Evolutionary conservation across 2,329 filamentous ascomycete genomes (phyloP).

Genomic region (Tothia fuscella): DNA sequence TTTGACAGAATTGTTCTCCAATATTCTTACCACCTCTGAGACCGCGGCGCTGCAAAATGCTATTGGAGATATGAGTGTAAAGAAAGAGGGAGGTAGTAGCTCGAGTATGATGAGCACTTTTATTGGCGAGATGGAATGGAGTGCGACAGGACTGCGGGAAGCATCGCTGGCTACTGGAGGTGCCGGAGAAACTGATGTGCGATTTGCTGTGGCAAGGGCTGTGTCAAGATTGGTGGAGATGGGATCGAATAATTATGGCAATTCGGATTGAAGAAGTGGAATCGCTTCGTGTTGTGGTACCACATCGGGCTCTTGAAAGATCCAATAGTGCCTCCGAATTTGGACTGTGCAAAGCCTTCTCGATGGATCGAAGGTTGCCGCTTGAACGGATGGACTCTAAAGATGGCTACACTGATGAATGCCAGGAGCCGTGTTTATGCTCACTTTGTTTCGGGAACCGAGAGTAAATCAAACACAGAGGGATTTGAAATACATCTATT

Average conservation of each 20-base stretch:
- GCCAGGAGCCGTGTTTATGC: too few species aligned
- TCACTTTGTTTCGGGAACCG: too few species aligned
- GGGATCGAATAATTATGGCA: constrained; percentile 12
- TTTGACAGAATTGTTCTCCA: constrained; percentile 16
- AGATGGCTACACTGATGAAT: too few species aligned
- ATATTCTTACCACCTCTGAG: constrained; percentile 15
- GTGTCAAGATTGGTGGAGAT: constrained; percentile 19
- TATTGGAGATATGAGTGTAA: constrained; percentile 15
- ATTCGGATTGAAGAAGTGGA: not conserved
- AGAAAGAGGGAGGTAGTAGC: constrained; percentile 17
- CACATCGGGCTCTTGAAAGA: too few species aligned
- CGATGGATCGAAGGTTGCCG: too few species aligned
- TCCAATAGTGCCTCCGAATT: too few species aligned
- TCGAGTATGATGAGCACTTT: constrained; percentile 20
- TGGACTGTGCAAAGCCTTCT: too few species aligned
- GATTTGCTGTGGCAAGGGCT: constrained; percentile 18
- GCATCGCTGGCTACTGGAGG: constrained; percentile 18
- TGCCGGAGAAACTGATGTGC: constrained; percentile 20
- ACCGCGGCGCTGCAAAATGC: constrained; percentile 9
- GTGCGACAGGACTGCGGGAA: constrained; percentile 17
- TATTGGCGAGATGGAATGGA: constrained; percentile 20
- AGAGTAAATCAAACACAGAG: too few species aligned
- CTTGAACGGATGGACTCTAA: too few species aligned
- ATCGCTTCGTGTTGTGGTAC: too few species aligned
- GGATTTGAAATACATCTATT: too few species aligned